Conservation (phyloP, 2,329 filamentous ascomycete species). For the Bipolaris zeicola region DNA sequence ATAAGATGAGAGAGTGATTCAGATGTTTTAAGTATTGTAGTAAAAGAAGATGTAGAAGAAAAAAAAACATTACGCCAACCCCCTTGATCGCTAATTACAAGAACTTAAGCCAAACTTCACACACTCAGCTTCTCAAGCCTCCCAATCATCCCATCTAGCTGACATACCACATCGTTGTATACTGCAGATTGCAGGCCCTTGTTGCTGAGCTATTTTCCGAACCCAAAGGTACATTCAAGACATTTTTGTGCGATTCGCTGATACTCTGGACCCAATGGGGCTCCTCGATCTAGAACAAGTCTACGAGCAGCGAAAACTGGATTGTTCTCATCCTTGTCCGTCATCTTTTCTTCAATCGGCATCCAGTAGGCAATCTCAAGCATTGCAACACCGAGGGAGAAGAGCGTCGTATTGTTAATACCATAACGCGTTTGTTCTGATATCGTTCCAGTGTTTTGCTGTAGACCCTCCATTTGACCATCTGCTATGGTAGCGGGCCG, state of each 20-base stretch:
- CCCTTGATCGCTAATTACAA: too few relatives aligned
- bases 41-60: too few relatives aligned
- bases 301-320: slow-evolving; percentile 30
- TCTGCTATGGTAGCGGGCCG: slow-evolving; percentile 14
- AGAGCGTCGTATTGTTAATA: slow-evolving; percentile 33
- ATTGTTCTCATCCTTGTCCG: slow-evolving; percentile 19
- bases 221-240: slow-evolving; percentile 27
- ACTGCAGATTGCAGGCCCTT: slow-evolving; percentile 31
- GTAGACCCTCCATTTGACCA: slow-evolving; percentile 1
- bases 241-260: slow-evolving; percentile 25
- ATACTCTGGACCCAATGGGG: slow-evolving; percentile 24
- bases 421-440: slow-evolving; percentile 13
- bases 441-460: not conserved
- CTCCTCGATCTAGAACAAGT: slow-evolving; percentile 15
- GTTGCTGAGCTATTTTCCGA: slow-evolving; percentile 27
- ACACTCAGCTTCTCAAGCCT: slow-evolving; percentile 3
- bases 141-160: slow-evolving; percentile 20
- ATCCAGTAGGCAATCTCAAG: slow-evolving; percentile 35
- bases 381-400: slow-evolving; percentile 33
- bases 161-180: slow-evolving; percentile 31
- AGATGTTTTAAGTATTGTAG: too few relatives aligned
- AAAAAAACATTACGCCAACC: too few relatives aligned
- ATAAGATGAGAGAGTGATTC: too few relatives aligned
- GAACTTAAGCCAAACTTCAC: not conserved
- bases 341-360: slow-evolving; percentile 25